Conservation (phyloP, 108 stramenopile genomes). For the Stephanodiscus minutulus region DNA sequence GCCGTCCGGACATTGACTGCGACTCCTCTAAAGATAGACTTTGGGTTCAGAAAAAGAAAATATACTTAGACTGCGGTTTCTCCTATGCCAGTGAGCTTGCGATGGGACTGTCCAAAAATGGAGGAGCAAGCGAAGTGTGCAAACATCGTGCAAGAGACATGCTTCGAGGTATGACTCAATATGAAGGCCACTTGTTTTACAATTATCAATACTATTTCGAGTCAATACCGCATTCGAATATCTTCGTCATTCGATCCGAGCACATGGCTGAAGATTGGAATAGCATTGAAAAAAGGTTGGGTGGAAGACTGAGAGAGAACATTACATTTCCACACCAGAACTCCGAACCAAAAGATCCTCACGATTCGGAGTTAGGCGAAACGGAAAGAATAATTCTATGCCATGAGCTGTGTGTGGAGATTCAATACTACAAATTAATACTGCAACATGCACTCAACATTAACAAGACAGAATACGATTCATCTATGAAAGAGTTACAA, state of each 20-base stretch:
- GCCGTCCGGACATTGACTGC: constrained; percentile 8
- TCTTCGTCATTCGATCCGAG: constrained; percentile 29
- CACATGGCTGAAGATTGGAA: constrained; percentile 29
- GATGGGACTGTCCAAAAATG: constrained; percentile 6
- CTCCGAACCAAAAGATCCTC: background rate
- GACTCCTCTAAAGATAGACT: background rate
- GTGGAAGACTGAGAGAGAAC: constrained; percentile 11
- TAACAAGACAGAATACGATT: constrained; percentile 3
- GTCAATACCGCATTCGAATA: constrained; percentile 10
- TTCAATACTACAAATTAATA: constrained; percentile 15
- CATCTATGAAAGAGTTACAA: constrained; percentile 18
- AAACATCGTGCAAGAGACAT: constrained; percentile 12
- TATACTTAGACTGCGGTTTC: background rate
- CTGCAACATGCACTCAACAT: constrained; percentile 19
- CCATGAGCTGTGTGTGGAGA: constrained; percentile 20
- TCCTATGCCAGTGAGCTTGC: constrained; percentile 6
- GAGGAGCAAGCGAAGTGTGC: constrained; percentile 14
- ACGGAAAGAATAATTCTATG: constrained; percentile 15
- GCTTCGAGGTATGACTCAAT: constrained; percentile 7
- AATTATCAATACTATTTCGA: constrained; percentile 39
- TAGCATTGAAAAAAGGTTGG: constrained; percentile 10
- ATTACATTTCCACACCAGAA: constrained; percentile 12
- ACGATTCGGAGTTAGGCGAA: constrained; percentile 12
- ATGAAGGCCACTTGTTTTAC: constrained; percentile 15
- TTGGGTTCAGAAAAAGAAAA: background rate